These are phyloP conservation scores for Backusella tuberculispora DNA, from an alignment of 192 early-diverging fungal species.

Conservation along the genomic window DNA sequence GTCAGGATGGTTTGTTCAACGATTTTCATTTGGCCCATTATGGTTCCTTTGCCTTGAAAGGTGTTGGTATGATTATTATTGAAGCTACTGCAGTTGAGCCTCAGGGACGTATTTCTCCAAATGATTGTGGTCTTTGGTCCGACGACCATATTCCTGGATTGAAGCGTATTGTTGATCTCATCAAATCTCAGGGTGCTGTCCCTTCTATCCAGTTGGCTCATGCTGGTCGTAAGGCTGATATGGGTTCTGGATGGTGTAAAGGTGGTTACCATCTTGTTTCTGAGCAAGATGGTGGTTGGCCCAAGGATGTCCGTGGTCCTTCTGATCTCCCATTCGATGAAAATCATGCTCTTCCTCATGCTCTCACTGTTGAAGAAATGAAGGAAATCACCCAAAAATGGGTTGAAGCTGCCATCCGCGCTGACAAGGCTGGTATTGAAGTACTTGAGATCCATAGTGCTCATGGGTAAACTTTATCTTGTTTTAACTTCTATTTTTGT, in stretches of 20 bases:
- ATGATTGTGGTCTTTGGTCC: slow-evolving; percentile 81
- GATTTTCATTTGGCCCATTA: slow-evolving; percentile 67
- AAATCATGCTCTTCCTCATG: slow-evolving; percentile 50
- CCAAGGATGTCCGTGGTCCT: slow-evolving; percentile 70
- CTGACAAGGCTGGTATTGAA: slow-evolving; percentile 68
- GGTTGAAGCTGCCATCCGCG: slow-evolving; percentile 67
- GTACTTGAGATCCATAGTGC: slow-evolving; percentile 60
- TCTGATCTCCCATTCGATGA: slow-evolving; percentile 54
- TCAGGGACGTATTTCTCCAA: slow-evolving; percentile 74
- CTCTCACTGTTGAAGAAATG: slow-evolving; percentile 74
- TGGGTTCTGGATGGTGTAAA: neutral
- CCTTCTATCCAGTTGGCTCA: slow-evolving; percentile 83
- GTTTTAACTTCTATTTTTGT: no score
- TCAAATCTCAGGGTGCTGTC: slow-evolving; percentile 60
- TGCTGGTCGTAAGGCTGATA: slow-evolving; percentile 71
- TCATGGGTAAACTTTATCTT: slow-evolving; percentile 61
- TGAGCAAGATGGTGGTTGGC: slow-evolving; percentile 66
- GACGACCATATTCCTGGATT: slow-evolving; percentile 73
- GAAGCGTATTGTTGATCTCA: slow-evolving; percentile 61
- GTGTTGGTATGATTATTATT: slow-evolving; percentile 79
- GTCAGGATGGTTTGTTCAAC: slow-evolving; percentile 64
- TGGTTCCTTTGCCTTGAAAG: slow-evolving; percentile 73
- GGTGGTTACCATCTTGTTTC: slow-evolving; percentile 16
- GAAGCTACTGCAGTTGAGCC: slow-evolving; percentile 77
- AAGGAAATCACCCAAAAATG: slow-evolving; percentile 64